phyloP scores from a whole-genome alignment of 2,329 filamentous ascomycete genomes.

The Emmonsiellopsis sp. region DNA sequence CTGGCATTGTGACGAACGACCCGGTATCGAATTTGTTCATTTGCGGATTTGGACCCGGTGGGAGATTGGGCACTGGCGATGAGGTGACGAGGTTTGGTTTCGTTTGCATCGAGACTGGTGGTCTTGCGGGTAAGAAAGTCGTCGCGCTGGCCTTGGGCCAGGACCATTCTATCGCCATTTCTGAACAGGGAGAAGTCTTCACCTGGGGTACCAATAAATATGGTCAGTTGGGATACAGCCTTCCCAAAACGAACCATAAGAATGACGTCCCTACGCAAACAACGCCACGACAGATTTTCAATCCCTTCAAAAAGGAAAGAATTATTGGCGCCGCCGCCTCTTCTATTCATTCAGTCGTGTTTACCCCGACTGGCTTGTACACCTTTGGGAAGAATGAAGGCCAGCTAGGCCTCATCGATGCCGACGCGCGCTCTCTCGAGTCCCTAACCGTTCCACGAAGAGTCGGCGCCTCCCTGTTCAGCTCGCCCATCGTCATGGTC shows the following conservation, averaged over 20 bases:
- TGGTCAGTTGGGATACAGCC: constrained; percentile 75
- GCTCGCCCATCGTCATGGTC: constrained; percentile 62
- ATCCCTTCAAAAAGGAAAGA: constrained; percentile 74
- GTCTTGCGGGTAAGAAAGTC: constrained; percentile 63
- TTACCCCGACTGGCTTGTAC: constrained; percentile 71
- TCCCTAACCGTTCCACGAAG: constrained; percentile 73
- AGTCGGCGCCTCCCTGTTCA: constrained; percentile 77
- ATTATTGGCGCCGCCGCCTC: constrained; percentile 81
- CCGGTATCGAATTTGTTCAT: constrained; percentile 84
- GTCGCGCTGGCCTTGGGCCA: constrained; percentile 75
- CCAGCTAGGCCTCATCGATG: constrained; percentile 87
- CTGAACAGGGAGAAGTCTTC: constrained; percentile 79
- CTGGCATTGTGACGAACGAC: constrained; percentile 77
- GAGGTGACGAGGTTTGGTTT: constrained; percentile 85
- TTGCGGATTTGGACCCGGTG: constrained; percentile 84
- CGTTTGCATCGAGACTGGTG: constrained; percentile 67
- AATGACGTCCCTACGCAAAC: constrained; percentile 79
- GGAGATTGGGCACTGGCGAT: constrained; percentile 78
- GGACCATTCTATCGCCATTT: constrained; percentile 80
- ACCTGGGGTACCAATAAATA: constrained; percentile 87
- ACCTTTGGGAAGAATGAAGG: constrained; percentile 95
- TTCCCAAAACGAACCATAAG: constrained; percentile 53
- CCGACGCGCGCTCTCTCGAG: constrained; percentile 83
- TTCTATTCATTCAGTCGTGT: constrained; percentile 80
- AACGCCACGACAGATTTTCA: constrained; percentile 80